Evolutionary conservation across 306 rosid species (phyloP).

Genomic region (Dalbergia cultrata): DNA sequence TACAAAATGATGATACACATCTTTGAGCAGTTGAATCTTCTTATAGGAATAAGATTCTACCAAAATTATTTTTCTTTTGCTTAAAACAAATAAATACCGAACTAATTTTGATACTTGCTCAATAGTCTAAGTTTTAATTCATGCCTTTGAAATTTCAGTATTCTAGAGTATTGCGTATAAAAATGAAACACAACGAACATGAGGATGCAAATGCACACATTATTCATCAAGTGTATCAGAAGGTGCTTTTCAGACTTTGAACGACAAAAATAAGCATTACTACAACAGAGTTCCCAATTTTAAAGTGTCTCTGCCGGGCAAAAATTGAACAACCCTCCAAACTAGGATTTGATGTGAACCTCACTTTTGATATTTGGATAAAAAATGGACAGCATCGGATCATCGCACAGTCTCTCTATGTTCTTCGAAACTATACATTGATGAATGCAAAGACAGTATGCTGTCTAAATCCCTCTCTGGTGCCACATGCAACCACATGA

Average conservation of each 20-base stretch:
- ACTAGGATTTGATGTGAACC: slow-evolving; percentile 31
- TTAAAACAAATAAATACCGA: too few relatives aligned
- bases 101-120: neutral
- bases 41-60: too few relatives aligned
- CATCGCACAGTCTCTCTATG: slow-evolving; percentile 42
- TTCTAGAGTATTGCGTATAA: neutral
- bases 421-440: slow-evolving; percentile 56
- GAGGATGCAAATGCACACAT: slow-evolving; percentile 2
- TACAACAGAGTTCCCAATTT: slow-evolving; percentile 24
- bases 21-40: too few relatives aligned
- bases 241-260: slow-evolving; percentile 24
- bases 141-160: slow-evolving; percentile 5
- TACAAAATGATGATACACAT: neutral
- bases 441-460: slow-evolving; percentile 78
- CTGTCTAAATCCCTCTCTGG: slow-evolving; percentile 63
- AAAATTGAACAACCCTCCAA: slow-evolving; percentile 16
- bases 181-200: neutral
- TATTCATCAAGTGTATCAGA: slow-evolving; percentile 4
- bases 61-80: too few relatives aligned
- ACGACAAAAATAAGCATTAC: slow-evolving; percentile 20
- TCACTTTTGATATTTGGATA: slow-evolving; percentile 12
- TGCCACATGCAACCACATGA: slow-evolving; percentile 62
- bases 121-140: neutral
- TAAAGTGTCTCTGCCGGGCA: slow-evolving; percentile 32
- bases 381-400: slow-evolving; percentile 19